These are phyloP conservation scores for Porpolomopsis calyptriformis DNA, from an alignment of 768 basidiomycete genomes.

Conservation along the genomic window DNA sequence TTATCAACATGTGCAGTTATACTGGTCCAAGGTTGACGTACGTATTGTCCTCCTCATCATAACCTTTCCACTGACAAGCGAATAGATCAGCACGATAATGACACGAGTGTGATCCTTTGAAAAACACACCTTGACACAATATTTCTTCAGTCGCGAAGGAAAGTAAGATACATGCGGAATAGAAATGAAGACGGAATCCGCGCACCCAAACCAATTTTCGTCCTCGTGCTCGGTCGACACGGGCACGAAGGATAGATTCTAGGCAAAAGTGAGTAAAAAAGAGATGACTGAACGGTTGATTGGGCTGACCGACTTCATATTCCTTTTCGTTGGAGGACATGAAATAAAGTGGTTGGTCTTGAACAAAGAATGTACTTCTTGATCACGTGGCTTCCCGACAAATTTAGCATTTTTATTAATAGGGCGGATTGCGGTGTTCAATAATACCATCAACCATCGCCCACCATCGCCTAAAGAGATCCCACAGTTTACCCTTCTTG, in stretches of 20 bases:
- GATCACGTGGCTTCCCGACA: too few species aligned
- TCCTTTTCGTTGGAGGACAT: slow-evolving; percentile 32
- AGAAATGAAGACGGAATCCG: slow-evolving; percentile 9
- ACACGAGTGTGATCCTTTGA: not conserved
- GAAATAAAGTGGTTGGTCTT: too few species aligned
- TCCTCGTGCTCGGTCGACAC: slow-evolving; percentile 29
- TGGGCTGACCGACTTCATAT: slow-evolving; percentile 57
- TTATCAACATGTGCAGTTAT: not conserved
- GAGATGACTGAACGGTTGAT: not conserved
- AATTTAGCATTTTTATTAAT: too few species aligned
- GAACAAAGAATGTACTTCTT: too few species aligned
- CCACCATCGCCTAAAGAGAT: too few species aligned
- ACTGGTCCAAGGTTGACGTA: slow-evolving; percentile 22
- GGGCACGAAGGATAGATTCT: slow-evolving; percentile 49
- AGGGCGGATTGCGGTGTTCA: too few species aligned
- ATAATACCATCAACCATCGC: too few species aligned
- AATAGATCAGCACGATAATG: not conserved
- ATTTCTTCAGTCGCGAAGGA: slow-evolving; percentile 31
- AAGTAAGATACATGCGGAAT: not conserved
- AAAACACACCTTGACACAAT: slow-evolving; percentile 43
- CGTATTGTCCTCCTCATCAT: slow-evolving; percentile 44
- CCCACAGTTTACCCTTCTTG: too few species aligned
- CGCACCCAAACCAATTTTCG: slow-evolving; percentile 42
- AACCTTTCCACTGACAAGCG: slow-evolving; percentile 49
- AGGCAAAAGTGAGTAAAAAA: slow-evolving; percentile 2